Percentiles rank a stretch among this genome's conserved stretches.
Conservation (phyloP, 2,329 filamentous ascomycete genomes). For the Davidsoniella eucalypti region DNA sequence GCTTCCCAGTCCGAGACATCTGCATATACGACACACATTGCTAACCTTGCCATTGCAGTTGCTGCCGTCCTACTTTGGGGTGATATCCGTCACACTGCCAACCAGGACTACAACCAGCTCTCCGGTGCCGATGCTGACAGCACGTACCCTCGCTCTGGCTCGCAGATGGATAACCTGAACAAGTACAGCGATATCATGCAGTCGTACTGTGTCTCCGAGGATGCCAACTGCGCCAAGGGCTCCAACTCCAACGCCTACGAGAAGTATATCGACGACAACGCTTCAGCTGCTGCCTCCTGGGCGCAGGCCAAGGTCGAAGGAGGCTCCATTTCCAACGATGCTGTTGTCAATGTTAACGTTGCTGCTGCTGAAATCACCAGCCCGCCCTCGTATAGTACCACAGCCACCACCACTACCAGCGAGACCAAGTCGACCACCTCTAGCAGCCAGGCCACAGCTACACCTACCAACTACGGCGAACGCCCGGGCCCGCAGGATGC, state of each 20-base stretch:
- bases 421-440: too few species aligned
- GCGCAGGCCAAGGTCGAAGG: neutral
- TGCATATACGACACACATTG: neutral
- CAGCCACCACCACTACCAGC: too few species aligned
- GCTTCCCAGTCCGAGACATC: conserved; percentile 9
- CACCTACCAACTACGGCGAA: too few species aligned
- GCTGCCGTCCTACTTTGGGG: conserved; percentile 21
- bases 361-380: neutral
- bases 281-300: neutral
- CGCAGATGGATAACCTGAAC: conserved; percentile 18
- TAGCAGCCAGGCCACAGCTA: too few species aligned
- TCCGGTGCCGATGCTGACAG: conserved; percentile 17
- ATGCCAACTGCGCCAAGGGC: conserved; percentile 25
- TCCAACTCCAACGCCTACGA: conserved; percentile 9
- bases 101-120: conserved; percentile 21
- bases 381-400: neutral
- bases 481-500: too few species aligned
- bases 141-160: conserved; percentile 19
- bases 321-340: neutral
- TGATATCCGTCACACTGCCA: conserved; percentile 21
- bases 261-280: conserved; percentile 14
- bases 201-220: conserved; percentile 22
- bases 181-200: conserved; percentile 18
- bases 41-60: conserved; percentile 15
- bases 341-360: neutral